Evolutionary conservation across 202 grass and related monocot species (phyloP).

Genomic region (Panicum virgatum): DNA sequence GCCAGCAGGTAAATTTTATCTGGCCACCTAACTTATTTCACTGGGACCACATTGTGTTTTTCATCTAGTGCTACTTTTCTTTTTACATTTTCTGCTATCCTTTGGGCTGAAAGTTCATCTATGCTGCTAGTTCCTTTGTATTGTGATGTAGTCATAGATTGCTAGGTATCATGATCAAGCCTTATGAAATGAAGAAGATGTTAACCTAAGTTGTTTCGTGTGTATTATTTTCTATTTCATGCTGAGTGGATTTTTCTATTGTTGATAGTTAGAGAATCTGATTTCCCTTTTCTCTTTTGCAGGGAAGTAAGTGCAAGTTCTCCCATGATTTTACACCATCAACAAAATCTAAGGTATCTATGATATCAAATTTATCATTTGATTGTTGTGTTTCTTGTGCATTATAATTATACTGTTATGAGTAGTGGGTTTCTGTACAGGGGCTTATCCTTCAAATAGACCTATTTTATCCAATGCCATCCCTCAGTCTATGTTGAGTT

Average conservation of each 20-base stretch:
- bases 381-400: background rate
- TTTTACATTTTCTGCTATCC: slow-evolving; percentile 10
- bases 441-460: background rate
- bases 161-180: background rate
- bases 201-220: slow-evolving; percentile 16
- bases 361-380: background rate
- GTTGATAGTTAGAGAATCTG: background rate
- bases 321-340: slow-evolving; percentile 81
- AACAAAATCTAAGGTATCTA: slow-evolving; percentile 85
- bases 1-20: slow-evolving; percentile 63
- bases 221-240: slow-evolving; percentile 17
- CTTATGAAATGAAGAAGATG: background rate
- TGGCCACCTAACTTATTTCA: slow-evolving; percentile 31
- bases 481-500: background rate
- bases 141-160: background rate
- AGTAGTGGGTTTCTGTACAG: background rate
- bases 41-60: background rate
- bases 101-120: slow-evolving; percentile 25
- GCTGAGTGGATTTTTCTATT: background rate
- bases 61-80: background rate
- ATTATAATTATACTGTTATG: slow-evolving; percentile 26
- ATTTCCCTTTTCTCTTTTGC: slow-evolving; percentile 43
- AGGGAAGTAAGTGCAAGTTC: slow-evolving; percentile 85
- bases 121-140: slow-evolving; percentile 12
- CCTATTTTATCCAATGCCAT: background rate